Percentiles rank a stretch among this genome's conserved stretches.
Evolutionary conservation across 2,329 filamentous ascomycete species (phyloP).

Genomic region (Ceratocystis smalleyi): DNA sequence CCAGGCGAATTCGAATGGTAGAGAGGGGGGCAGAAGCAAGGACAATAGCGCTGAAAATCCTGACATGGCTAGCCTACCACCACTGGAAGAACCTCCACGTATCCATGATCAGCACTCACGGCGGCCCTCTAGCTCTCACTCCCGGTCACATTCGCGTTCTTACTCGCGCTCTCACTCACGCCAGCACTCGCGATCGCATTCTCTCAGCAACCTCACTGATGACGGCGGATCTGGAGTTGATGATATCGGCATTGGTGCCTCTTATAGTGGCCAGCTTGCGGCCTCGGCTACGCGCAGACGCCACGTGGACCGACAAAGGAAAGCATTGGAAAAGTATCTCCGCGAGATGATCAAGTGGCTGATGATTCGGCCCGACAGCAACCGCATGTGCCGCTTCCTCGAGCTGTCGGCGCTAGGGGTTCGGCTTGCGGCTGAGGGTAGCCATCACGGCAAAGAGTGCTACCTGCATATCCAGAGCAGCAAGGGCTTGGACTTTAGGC

Average conservation of each 20-base stretch:
- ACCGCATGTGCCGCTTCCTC: conserved; percentile 85
- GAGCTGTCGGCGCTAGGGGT: conserved; percentile 90
- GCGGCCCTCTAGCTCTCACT: not conserved
- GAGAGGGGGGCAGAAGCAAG: not conserved
- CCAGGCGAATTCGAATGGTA: not conserved
- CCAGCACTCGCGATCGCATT: not conserved
- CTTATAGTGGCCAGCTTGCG: conserved; percentile 34
- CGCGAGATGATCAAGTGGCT: conserved; percentile 91
- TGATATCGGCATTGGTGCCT: conserved; percentile 18
- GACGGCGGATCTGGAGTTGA: conserved; percentile 31
- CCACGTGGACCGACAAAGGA: conserved; percentile 70
- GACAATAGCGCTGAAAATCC: not conserved
- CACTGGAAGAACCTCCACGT: conserved; percentile 18
- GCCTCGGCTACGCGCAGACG: conserved; percentile 36
- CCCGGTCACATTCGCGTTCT: not conserved
- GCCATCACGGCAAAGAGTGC: conserved; percentile 95
- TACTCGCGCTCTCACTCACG: not conserved
- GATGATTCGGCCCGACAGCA: conserved; percentile 92
- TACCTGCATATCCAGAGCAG: conserved; percentile 82
- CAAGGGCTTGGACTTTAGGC: conserved; percentile 74
- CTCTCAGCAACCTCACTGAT: conserved; percentile 26
- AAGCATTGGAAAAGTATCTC: conserved; percentile 75
- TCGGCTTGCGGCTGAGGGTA: conserved; percentile 82
- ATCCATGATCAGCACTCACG: conserved; percentile 12
- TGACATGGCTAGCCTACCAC: conserved; percentile 20